Base-by-base conservation (phyloP, 2,329 filamentous ascomycete species). In the Penicillium capsulatum region DNA sequence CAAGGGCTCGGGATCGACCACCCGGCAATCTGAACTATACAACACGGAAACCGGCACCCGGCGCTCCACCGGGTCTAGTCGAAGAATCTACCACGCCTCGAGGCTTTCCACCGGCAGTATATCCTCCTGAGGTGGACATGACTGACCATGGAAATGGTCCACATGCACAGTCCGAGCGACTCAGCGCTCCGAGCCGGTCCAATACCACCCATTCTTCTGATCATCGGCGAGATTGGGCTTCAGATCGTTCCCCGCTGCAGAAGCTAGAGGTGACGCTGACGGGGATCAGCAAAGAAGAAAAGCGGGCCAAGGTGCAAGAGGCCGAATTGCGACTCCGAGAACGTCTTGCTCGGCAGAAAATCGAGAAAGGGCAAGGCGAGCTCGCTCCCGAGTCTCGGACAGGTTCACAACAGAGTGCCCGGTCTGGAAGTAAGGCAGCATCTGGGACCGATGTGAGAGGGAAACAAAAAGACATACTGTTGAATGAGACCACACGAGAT, bases 271-370 rank as follows among this genome's bases (percentile, higher is more conserved):
- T 86, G 58, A 92, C 87, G 56, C 76, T 97, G 58, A 85, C 84
- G 64, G 89, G 86, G 67, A 91, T 96, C 65, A 95, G 86, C 63
- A 97, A 96, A 64, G 90, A 96, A 67, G 90, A 96, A 66, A 94
- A 94, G 65, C 79, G 91, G 49, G 88, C 89, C 7, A 78, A 87
- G 32, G 80, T 91, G 3, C 79, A 89, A 60, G 85, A 91, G 55
- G 88, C 88, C 4, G 91, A 96, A 63, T 75, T 81, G 51, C 77
- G 79, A 30, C 77, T 83, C 13, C 78, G 81, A 52, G 82, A 91
- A 57, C 59, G 61, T 3, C 58, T 67, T 40, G 60, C 61, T 19
- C 57, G 54, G 17, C 54, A 58, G 24, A 57, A 61, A 16, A 49
- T 50, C 7, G 53, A 55, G 17, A 32, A 40, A 17, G 52, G 52